Percentiles rank a stretch among this genome's conserved stretches.
Evolutionary conservation across 176 grass and related monocot species (phyloP).

Genomic region (Bonia amplexicaulis): DNA sequence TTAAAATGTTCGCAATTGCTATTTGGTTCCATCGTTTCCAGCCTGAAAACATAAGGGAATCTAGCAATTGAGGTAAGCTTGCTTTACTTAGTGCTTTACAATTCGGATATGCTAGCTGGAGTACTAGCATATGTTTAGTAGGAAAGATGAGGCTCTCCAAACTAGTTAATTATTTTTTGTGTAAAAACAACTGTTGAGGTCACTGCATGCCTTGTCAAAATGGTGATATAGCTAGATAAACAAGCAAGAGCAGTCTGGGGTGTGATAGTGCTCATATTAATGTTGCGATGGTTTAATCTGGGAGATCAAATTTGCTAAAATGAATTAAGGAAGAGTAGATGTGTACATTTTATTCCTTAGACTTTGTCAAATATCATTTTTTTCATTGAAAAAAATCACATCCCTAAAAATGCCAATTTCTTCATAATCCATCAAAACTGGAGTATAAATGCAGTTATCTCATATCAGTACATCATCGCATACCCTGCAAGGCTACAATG

Average conservation of each 20-base stretch:
- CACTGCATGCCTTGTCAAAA: background rate
- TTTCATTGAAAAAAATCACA: no score
- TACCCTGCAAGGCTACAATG: no score
- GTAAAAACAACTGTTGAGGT: background rate
- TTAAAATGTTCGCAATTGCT: no score
- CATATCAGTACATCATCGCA: no score
- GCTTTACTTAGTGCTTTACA: constrained; percentile 22
- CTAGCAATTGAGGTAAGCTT: constrained; percentile 4
- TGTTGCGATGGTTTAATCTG: no score
- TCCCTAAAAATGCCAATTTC: background rate
- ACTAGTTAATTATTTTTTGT: background rate
- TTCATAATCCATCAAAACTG: background rate
- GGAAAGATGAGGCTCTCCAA: background rate
- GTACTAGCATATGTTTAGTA: background rate
- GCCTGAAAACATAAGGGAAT: constrained; percentile 30
- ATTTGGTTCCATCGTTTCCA: background rate
- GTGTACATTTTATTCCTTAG: no score
- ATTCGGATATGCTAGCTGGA: constrained; percentile 1
- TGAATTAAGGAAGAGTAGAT: no score
- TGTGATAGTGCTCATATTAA: no score
- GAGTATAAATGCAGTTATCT: no score
- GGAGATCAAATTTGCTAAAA: no score
- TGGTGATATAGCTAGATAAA: background rate
- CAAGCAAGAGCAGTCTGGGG: background rate
- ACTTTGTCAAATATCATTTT: no score